Evolutionary conservation across 345 rosid genomes (phyloP), one percentile per base, ranked within the genome.

Genomic region (Leavenworthia alabamica): DNA sequence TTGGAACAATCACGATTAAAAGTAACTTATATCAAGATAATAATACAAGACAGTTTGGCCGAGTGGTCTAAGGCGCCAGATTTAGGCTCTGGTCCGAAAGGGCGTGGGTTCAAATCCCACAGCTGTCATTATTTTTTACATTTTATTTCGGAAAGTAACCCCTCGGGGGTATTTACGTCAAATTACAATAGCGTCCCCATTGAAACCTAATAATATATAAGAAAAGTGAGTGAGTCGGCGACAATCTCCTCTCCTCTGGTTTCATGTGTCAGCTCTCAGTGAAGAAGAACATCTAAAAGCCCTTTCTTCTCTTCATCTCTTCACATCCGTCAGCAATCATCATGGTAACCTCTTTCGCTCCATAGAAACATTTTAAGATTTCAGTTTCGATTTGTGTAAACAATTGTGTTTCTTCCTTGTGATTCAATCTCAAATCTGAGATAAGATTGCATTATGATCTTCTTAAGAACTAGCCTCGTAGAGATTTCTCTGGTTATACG

Each of bases 81-180:
- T 84, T 89, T 85, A 89, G 99, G 95, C 94, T 89, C 92, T 87
- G 92, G 95, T 87, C 95, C 90, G 97, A 75, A 85, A 92, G 95
- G 99, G 96, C 91, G 97, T 89, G 96, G 95, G 99, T 93, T 93
- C 97, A 93, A 89, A 87, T 84, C 90, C 94, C 96, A 85, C 86
- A 89, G 99, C 92, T 85, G 89, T 89, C 7, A 0, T 0, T 20
- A 0, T 8, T 57, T 37, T 19, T 1, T 12, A 0, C 3, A 6
- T 15, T 26, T 26, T 26, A 4, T 13, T 24, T 1, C 3, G n/a
- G 1, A 23, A 4, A 1, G 1, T 27, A 6, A 2, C 39, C 4
- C 0, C n/a, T n/a, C n/a, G n/a, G 28, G 72, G 65, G 14, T 23
- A 3, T 68, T 51, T 20, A 58, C 20, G 73, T 68, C 46, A 68